phyloP scores from a whole-genome alignment of 2,329 filamentous ascomycete genomes.

The Fusarium sp. region DNA sequence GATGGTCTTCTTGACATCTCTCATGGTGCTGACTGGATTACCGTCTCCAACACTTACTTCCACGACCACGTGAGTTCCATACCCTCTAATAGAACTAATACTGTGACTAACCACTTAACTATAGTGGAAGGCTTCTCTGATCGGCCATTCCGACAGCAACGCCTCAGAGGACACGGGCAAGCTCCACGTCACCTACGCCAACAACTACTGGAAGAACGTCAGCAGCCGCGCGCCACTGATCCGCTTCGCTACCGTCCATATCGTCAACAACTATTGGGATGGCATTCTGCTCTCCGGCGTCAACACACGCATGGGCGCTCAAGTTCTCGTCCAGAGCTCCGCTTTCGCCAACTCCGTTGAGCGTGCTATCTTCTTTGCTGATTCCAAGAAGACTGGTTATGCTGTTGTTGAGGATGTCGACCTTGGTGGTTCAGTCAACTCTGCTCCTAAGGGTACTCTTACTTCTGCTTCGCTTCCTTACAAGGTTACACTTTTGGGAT shows the following conservation, averaged over 20 bases:
- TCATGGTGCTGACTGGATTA: slow-evolving; percentile 70
- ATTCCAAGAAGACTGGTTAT: slow-evolving; percentile 55
- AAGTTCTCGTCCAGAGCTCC: slow-evolving; percentile 66
- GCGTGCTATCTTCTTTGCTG: slow-evolving; percentile 49
- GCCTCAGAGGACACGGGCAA: slow-evolving; percentile 66
- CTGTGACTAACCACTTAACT: accelerated
- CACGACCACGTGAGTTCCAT: slow-evolving; percentile 43
- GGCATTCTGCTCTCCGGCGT: slow-evolving; percentile 55
- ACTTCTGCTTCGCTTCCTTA: slow-evolving; percentile 63
- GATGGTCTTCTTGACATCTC: slow-evolving; percentile 72
- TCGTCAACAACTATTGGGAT: slow-evolving; percentile 63
- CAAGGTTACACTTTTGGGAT: slow-evolving; percentile 54
- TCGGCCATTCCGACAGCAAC: slow-evolving; percentile 69
- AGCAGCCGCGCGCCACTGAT: slow-evolving; percentile 70
- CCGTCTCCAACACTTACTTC: slow-evolving; percentile 49
- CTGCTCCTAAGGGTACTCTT: slow-evolving; percentile 60
- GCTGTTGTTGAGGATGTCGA: slow-evolving; percentile 53
- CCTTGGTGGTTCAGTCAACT: slow-evolving; percentile 49
- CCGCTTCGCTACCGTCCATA: slow-evolving; percentile 73
- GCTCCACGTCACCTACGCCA: slow-evolving; percentile 70
- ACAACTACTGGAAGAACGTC: slow-evolving; percentile 72
- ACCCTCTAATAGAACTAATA: accelerated
- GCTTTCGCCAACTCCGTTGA: slow-evolving; percentile 54
- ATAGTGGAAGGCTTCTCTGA: slow-evolving; percentile 64
- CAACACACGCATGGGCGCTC: slow-evolving; percentile 65